A percentile compares a stretch with the other conserved stretches of the same genome.
Evolutionary conservation across 768 basidiomycete genomes (phyloP).

Genomic region (Dictyophora rubrovolvata): DNA sequence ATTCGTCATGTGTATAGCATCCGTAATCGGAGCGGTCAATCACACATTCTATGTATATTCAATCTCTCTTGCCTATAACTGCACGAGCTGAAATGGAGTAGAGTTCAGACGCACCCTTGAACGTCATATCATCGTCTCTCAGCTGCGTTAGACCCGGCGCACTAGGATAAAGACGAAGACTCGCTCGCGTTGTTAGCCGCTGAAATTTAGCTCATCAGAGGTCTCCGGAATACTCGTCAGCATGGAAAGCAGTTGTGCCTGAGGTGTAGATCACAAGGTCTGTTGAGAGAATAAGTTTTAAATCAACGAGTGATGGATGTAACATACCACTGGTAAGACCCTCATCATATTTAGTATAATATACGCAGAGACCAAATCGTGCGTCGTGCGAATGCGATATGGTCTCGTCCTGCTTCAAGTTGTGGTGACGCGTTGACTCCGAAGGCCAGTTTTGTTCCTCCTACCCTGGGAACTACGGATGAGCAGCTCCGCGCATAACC

Average conservation of each 20-base stretch:
- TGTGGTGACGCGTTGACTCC: too few species aligned
- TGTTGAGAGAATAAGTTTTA: conserved; percentile 10
- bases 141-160: not conserved
- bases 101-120: conserved; percentile 94
- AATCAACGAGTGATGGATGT: not conserved
- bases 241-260: conserved; percentile 87
- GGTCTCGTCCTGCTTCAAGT: too few species aligned
- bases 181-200: conserved; percentile 72
- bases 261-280: conserved; percentile 60
- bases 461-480: too few species aligned
- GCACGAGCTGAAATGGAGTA: conserved; percentile 95
- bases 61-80: too few species aligned
- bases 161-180: not conserved
- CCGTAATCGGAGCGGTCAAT: too few species aligned
- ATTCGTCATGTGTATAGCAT: too few species aligned
- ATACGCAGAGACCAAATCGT: conserved; percentile 85
- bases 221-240: conserved; percentile 98
- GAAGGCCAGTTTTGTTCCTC: too few species aligned
- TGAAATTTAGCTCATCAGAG: conserved; percentile 71
- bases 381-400: conserved; percentile 86
- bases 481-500: too few species aligned
- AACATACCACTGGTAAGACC: conserved; percentile 67
- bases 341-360: conserved; percentile 93
- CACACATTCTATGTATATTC: too few species aligned
- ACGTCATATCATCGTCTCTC: conserved; percentile 92